These are phyloP conservation scores for Pezicula radicicola DNA, from an alignment of 2,329 filamentous ascomycete genomes.

Conservation along the genomic window DNA sequence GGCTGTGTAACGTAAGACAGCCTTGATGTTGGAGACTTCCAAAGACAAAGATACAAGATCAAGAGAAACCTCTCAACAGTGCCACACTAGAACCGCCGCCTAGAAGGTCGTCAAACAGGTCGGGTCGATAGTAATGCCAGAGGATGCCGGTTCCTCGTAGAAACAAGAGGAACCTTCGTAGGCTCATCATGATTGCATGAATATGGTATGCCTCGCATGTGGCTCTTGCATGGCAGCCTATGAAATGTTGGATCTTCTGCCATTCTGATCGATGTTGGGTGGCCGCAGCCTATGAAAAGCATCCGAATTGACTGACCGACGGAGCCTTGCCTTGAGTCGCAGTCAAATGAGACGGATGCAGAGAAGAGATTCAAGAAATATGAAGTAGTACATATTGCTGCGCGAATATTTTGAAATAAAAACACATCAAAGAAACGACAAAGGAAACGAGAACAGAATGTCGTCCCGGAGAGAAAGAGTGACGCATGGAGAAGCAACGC, in stretches of 20 bases:
- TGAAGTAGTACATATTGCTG: neutral
- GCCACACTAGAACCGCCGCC: too few species aligned
- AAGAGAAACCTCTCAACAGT: too few species aligned
- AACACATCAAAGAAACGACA: too few species aligned
- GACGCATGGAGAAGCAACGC: neutral
- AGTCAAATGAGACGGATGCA: neutral
- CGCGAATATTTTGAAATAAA: neutral
- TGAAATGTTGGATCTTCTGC: neutral
- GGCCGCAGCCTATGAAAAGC: constrained; percentile 9
- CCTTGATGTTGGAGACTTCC: too few species aligned
- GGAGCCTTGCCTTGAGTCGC: neutral
- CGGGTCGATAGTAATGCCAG: too few species aligned
- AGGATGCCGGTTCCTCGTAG: too few species aligned
- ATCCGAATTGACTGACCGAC: neutral
- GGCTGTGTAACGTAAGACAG: too few species aligned
- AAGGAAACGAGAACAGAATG: too few species aligned
- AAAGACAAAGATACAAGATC: too few species aligned
- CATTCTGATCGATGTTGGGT: neutral
- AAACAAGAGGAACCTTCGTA: too few species aligned
- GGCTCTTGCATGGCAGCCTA: neutral
- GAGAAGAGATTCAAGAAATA: neutral
- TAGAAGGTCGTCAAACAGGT: too few species aligned
- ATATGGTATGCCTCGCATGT: neutral
- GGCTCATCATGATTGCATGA: neutral
- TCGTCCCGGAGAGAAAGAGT: too few species aligned